phyloP scores from a whole-genome alignment of 345 rosid genomes.

The Cardamine resedifolia region DNA sequence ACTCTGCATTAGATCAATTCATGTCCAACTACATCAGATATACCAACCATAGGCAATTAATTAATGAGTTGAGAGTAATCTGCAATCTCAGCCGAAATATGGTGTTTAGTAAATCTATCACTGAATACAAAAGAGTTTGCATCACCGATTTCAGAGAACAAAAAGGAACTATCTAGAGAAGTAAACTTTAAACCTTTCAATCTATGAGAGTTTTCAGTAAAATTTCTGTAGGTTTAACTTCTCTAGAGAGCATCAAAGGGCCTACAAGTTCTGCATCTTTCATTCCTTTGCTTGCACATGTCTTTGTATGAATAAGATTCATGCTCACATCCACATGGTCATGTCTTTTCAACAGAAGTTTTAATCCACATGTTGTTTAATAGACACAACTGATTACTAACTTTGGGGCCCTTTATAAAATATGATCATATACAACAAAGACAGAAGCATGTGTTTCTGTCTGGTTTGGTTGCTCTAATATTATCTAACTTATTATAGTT shows the following conservation, averaged over 20 bases:
- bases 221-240: neutral
- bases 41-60: too few species aligned
- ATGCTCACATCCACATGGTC: neutral
- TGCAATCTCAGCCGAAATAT: too few species aligned
- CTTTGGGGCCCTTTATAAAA: neutral
- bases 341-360: neutral
- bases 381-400: neutral
- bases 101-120: too few species aligned
- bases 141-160: too few species aligned
- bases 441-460: slow-evolving; percentile 8
- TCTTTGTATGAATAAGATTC: neutral
- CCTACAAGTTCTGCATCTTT: slow-evolving; percentile 1
- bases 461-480: neutral
- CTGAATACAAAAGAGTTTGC: too few species aligned
- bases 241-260: neutral
- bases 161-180: too few species aligned
- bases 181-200: too few species aligned
- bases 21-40: too few species aligned
- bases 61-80: too few species aligned
- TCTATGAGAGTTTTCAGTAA: too few species aligned
- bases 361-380: neutral
- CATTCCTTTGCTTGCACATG: neutral
- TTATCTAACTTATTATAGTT: neutral
- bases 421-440: neutral
- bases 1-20: neutral